Conservation (phyloP, 2,329 filamentous ascomycete species). For the Nannizziopsis arthrosporioides region DNA sequence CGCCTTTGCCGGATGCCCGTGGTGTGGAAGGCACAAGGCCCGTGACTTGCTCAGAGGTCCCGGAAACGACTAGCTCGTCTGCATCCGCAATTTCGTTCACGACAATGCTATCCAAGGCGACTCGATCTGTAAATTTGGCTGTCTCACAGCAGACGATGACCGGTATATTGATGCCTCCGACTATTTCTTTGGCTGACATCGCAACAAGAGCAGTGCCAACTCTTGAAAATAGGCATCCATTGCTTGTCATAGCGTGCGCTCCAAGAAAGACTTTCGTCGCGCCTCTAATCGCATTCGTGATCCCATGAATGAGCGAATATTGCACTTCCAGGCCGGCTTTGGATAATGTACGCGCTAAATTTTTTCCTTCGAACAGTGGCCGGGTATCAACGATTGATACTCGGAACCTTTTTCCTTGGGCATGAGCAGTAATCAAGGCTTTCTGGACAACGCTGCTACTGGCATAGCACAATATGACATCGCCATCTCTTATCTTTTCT, state of each 20-base stretch:
- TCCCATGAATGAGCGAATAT: conserved; percentile 69
- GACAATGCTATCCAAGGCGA: conserved; percentile 83
- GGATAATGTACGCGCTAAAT: conserved; percentile 59
- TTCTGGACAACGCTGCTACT: conserved; percentile 78
- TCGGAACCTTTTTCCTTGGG: conserved; percentile 60
- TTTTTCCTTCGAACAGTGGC: conserved; percentile 57
- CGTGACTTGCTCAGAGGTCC: conserved; percentile 12
- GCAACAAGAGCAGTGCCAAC: conserved; percentile 80
- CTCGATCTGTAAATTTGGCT: conserved; percentile 85
- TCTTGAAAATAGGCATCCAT: conserved; percentile 78
- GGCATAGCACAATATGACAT: conserved; percentile 76
- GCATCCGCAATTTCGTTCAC: conserved; percentile 82
- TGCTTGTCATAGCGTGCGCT: conserved; percentile 90
- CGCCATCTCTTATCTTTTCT: conserved; percentile 63
- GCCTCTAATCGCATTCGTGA: conserved; percentile 60
- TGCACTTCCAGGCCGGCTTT: conserved; percentile 61
- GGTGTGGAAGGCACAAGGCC: conserved; percentile 7
- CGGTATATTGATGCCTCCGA: conserved; percentile 51
- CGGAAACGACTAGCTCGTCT: conserved; percentile 46
- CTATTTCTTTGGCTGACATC: conserved; percentile 59
- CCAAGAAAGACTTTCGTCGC: conserved; percentile 69
- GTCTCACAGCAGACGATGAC: conserved; percentile 88
- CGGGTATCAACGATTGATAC: conserved; percentile 75
- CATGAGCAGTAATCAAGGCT: conserved; percentile 61
- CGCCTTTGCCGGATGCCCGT: conserved; percentile 24